Base-by-base conservation (phyloP, 257 asterid genomes). In the Dorcoceras hygrometricum region DNA sequence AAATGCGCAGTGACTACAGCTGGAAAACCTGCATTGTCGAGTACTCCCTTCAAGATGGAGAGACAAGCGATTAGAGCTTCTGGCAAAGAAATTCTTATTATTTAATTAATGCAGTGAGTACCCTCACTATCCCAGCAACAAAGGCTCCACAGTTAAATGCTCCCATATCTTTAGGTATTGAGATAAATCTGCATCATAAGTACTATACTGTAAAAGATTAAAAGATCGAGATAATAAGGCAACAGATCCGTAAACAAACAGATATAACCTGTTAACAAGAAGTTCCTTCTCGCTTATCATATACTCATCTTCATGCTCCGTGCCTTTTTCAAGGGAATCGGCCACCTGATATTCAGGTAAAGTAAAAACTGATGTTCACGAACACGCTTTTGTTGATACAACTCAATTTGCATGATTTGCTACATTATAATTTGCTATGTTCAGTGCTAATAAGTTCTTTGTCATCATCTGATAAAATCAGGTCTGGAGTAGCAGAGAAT, bases 211-310 rank as follows among this genome's bases (percentile, higher is more conserved):
- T 62, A 69, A 67, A 22, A 26, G 66, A 19, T 12, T 12, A 12
- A 14, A 69, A 59, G 25, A 69, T 43, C 5, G 14, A 16, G 72
- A 66, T 20, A 24, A 56, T 59, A 59, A 63, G 10, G 46, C 63
- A 26, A 62, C 4, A 23, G 6, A 72, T 5, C 14, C 6, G 32
- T 31, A 50, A 26, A 39, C 59, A 67, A 28, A 65, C 22, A 16
- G 4, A 50, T 73, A 25, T 46, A 27, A 92, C 97, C 97, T 87
- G 79, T 92, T 89, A 71, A 92, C 95, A 63, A 92, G 85, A 70
- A 92, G 98, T 83, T 92, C 97, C 75, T 87, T 92, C 80, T 92
- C 96, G 67, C 98, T 92, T 75, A 92, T 92, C 97, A 92, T 89
- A 77, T 89, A 92, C 84, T 92, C 98, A 71, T 87, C 96, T 84